Percentiles rank a stretch among this genome's conserved stretches.
phyloP scores from a whole-genome alignment of 805 yeast species.

The Suhomyces emberorum region DNA sequence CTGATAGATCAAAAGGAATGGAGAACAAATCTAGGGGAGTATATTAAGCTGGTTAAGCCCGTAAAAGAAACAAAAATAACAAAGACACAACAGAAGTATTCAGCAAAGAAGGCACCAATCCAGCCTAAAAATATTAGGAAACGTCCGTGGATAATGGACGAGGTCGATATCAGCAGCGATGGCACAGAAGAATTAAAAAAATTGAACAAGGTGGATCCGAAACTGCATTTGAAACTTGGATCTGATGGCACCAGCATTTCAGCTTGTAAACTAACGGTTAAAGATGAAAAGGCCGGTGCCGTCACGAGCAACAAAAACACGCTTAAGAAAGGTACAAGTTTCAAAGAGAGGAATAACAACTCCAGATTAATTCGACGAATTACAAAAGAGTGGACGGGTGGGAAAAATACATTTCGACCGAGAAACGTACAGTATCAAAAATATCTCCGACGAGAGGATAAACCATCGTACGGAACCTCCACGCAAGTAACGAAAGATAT shows the following conservation, averaged over 20 bases:
- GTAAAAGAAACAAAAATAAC: not conserved
- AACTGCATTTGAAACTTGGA: not conserved
- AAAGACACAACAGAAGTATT: not conserved
- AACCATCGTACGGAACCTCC: conserved; percentile 6
- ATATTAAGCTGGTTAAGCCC: conserved; percentile 9
- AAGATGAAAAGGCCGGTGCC: not conserved
- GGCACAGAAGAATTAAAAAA: conserved; percentile 6
- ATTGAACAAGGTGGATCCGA: not conserved
- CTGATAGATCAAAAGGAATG: conserved; percentile 24
- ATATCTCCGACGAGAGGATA: conserved; percentile 7
- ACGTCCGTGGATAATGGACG: conserved; percentile 2
- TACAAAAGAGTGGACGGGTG: conserved; percentile 1
- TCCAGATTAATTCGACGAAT: conserved; percentile 3
- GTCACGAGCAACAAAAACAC: not conserved
- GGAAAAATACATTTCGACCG: conserved; percentile 1
- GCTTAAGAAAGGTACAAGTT: not conserved
- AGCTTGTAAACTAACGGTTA: not conserved
- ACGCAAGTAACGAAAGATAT: not conserved
- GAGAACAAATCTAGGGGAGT: conserved; percentile 18
- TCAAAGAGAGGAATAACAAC: not conserved
- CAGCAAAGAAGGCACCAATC: not conserved
- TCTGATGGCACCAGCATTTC: not conserved
- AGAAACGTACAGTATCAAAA: not conserved
- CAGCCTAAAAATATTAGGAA: not conserved
- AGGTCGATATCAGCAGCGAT: conserved; percentile 7